Conservation (phyloP, 2,329 filamentous ascomycete species). For the Fusarium succisae region DNA sequence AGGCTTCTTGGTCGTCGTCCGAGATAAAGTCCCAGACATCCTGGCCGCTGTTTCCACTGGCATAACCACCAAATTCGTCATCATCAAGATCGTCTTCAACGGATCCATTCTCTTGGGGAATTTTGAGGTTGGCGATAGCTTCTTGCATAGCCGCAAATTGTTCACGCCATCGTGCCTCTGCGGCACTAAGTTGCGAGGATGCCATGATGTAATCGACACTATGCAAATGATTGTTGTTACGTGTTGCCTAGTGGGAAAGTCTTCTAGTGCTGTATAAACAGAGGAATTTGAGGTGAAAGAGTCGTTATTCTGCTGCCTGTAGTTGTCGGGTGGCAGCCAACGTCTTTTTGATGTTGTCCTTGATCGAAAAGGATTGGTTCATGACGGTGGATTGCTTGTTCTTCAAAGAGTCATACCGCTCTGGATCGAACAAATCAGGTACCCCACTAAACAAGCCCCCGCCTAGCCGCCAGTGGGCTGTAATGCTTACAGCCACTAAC, state of each 20-base stretch:
- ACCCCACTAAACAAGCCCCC: conserved; percentile 31
- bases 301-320: conserved; percentile 25
- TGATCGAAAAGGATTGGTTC: conserved; percentile 26
- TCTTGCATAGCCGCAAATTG: conserved; percentile 88
- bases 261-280: neutral
- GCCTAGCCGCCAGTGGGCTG: conserved; percentile 24
- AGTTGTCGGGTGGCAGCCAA: neutral
- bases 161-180: conserved; percentile 78
- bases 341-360: conserved; percentile 25
- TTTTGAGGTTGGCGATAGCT: conserved; percentile 77
- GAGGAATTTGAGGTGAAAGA: neutral
- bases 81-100: conserved; percentile 65
- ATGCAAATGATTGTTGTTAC: neutral
- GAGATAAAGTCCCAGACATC: conserved; percentile 95
- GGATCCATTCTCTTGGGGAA: conserved; percentile 52
- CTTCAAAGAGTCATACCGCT: conserved; percentile 38
- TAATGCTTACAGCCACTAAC: conserved; percentile 19
- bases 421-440: neutral
- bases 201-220: conserved; percentile 44
- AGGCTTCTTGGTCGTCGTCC: conserved; percentile 72
- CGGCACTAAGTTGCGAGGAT: conserved; percentile 49
- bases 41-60: conserved; percentile 71
- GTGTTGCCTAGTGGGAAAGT: neutral
- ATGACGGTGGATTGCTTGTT: conserved; percentile 17
- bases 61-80: conserved; percentile 67